Base-by-base conservation (phyloP, 1,284 basidiomycete species). In the Trichosporon sp. region DNA sequence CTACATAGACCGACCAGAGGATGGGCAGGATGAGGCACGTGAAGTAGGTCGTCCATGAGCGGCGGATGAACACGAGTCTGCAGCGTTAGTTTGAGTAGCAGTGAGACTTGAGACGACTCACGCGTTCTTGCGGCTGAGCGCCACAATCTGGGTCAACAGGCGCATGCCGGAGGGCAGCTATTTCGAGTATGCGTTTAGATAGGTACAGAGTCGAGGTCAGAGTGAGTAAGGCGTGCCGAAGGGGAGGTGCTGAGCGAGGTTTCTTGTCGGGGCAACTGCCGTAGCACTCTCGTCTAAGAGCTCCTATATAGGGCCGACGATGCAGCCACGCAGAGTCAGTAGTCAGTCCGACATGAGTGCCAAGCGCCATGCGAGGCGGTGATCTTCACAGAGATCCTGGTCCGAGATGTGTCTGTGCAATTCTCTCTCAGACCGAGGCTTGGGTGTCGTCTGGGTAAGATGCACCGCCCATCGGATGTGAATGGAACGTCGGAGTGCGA, bases 41-140 rank as follows among this genome's bases (percentile, higher is more conserved):
- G 37, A 91, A 67, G 40, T 91, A 68, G 75, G 91, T 92, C 61
- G 91, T 81, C 89, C 90, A 73, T 46, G 70, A 71, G 68, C 75
- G 76, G 35, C 73, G 64, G 65, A 54, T 67, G 12, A 71, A 46
- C 68, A 73, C 77, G 66, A 74, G 73, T 74, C 67, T 70, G 63
- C 87, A n/a, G 38, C 38, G 46, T 67, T 37, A 56, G 59, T 38
- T 12, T 12, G 56, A n/a, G 5, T 32, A 16, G 16, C 8, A 43
- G 68, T 71, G n/a, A 48, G 75, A 74, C 26, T 3, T 11, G 66
- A 40, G 11, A 40, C 8, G 46, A 37, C 48, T 12, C 90, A 91
- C 90, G 89, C 91, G 76, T 92, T 92, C 86, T 92, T 92, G 86
- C 88, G 87, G 69, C 88, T 87, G 51, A 92, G 81, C 3, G 88